Percentiles rank a stretch among this genome's conserved stretches.
Conservation (phyloP, 352 stramenopile species). For the Phytophthora tubulina region DNA sequence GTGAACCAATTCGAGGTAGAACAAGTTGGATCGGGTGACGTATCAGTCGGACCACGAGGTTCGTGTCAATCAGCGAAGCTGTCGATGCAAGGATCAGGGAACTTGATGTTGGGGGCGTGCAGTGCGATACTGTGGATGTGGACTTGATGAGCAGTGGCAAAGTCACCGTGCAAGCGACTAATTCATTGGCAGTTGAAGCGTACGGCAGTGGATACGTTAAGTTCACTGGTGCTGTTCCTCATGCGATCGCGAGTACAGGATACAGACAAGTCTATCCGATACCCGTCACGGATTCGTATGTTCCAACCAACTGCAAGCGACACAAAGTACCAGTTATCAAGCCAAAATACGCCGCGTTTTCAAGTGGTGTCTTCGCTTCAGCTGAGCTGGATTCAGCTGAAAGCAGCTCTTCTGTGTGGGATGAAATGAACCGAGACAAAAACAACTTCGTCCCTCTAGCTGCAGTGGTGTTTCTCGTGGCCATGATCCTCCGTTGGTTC, state of each 20-base stretch:
- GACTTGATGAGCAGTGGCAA: slow-evolving; percentile 50
- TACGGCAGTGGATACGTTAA: slow-evolving; percentile 30
- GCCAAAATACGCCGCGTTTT: slow-evolving; percentile 15
- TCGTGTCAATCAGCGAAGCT: slow-evolving; percentile 26
- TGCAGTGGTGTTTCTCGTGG: slow-evolving; percentile 34
- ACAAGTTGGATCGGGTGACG: slow-evolving; percentile 28
- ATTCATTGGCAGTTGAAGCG: slow-evolving; percentile 23
- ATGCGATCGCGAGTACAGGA: slow-evolving; percentile 20
- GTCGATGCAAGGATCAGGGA: slow-evolving; percentile 37
- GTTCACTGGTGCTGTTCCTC: slow-evolving; percentile 20
- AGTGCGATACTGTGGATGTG: slow-evolving; percentile 47
- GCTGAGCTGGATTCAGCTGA: slow-evolving; percentile 34
- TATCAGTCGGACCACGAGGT: slow-evolving; percentile 25
- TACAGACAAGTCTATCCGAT: slow-evolving; percentile 11
- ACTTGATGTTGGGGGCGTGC: slow-evolving; percentile 48
- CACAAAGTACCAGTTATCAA: slow-evolving; percentile 34
- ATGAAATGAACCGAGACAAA: slow-evolving; percentile 11
- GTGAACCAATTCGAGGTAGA: slow-evolving; percentile 19
- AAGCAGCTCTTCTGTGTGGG: slow-evolving; percentile 22
- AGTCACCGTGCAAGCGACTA: slow-evolving; percentile 47
- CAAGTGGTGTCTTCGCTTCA: slow-evolving; percentile 15
- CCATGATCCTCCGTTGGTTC: slow-evolving; percentile 34
- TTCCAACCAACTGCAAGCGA: slow-evolving; percentile 21
- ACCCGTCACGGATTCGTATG: slow-evolving; percentile 16
- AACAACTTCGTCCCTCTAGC: slow-evolving; percentile 30